A percentile compares a stretch with the other conserved stretches of the same genome.
phyloP scores from a whole-genome alignment of 805 yeast species.

The Saccharomycopsis selenospora region DNA sequence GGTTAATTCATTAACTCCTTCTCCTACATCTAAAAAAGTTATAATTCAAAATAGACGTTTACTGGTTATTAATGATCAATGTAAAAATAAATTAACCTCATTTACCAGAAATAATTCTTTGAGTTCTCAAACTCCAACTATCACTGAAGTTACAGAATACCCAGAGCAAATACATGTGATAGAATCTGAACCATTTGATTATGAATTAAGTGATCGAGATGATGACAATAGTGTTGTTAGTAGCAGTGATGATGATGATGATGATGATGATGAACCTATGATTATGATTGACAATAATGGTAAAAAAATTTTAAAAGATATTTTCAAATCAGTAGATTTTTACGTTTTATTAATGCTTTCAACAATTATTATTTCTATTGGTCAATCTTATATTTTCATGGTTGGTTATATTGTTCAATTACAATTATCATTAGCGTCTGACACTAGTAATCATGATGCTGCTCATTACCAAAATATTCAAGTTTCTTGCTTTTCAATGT shows the following conservation, averaged over 20 bases:
- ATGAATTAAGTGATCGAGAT: background rate
- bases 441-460: conserved; percentile 5
- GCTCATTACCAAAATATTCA: conserved; percentile 15
- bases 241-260: conserved; percentile 8
- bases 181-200: no score
- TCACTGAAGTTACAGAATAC: background rate
- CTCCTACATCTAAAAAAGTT: no score
- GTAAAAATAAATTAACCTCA: background rate
- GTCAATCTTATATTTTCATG: conserved; percentile 66
- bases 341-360: background rate
- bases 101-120: background rate
- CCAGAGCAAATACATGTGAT: background rate
- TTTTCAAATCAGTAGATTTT: background rate
- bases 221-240: no score
- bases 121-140: background rate
- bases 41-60: no score
- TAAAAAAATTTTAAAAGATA: background rate
- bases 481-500: conserved; percentile 16
- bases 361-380: conserved; percentile 27
- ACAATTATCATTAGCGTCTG: conserved; percentile 25
- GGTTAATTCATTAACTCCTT: background rate
- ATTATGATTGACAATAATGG: background rate
- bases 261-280: background rate
- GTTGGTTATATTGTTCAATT: conserved; percentile 66
- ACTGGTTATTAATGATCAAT: no score